phyloP scores from a whole-genome alignment of 2,329 filamentous ascomycete genomes.

The Apiospora hydei region DNA sequence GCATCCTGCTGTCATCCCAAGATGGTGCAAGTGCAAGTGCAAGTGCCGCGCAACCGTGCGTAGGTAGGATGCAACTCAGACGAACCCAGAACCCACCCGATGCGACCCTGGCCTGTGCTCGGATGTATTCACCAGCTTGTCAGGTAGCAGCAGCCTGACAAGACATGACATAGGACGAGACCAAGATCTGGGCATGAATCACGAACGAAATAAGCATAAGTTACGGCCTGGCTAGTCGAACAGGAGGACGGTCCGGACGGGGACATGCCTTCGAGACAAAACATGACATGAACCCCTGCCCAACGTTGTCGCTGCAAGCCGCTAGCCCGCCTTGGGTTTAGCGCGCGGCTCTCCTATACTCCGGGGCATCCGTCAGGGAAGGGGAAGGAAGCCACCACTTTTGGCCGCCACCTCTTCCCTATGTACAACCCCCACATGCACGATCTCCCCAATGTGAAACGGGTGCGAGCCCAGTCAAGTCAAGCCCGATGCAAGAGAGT shows the following conservation, averaged over 20 bases:
- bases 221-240: neutral
- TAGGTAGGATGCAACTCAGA: neutral
- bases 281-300: neutral
- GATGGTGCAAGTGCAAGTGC: neutral
- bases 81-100: neutral
- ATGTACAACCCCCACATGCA: neutral
- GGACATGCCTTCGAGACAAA: neutral
- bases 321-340: neutral
- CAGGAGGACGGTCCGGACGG: neutral
- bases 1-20: slow-evolving; percentile 12
- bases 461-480: neutral
- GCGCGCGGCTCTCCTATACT: neutral
- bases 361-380: neutral
- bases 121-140: too few relatives aligned
- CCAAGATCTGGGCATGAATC: slow-evolving; percentile 10
- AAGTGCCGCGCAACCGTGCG: neutral
- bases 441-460: slow-evolving; percentile 1
- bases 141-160: neutral
- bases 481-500: neutral
- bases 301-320: neutral
- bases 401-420: too few relatives aligned
- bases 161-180: neutral
- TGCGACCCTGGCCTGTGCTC: too few relatives aligned
- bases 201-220: neutral
- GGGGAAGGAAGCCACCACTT: neutral